Conservation (phyloP, 1,139 yeast genomes). For the Taiozyma onychis region DNA sequence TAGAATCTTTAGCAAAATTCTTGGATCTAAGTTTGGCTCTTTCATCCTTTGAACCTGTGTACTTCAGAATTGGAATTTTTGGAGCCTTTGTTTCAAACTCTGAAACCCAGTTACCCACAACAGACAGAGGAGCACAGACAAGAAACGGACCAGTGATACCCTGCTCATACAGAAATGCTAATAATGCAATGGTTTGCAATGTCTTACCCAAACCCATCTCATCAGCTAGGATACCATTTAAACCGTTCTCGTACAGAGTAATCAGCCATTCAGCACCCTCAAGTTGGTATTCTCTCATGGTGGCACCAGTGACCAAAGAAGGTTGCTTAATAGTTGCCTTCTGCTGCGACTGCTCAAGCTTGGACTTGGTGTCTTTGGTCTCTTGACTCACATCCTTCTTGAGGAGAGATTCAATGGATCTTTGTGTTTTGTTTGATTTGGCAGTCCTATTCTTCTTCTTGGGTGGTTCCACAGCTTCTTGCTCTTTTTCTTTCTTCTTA, state of each 20-base stretch:
- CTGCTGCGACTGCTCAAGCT: constrained; percentile 12
- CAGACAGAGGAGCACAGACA: constrained; percentile 83
- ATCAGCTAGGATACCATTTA: constrained; percentile 92
- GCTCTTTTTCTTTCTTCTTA: constrained; percentile 24
- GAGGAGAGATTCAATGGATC: constrained; percentile 23
- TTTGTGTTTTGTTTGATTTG: constrained; percentile 1
- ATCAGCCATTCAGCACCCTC: constrained; percentile 90
- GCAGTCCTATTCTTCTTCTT: neutral
- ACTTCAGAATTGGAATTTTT: constrained; percentile 51
- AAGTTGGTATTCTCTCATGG: constrained; percentile 75
- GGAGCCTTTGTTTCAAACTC: constrained; percentile 80
- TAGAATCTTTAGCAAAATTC: constrained; percentile 23
- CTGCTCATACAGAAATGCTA: constrained; percentile 73
- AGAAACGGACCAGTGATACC: constrained; percentile 81
- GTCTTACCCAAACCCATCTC: constrained; percentile 98
- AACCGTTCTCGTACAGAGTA: constrained; percentile 84
- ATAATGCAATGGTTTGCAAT: constrained; percentile 72
- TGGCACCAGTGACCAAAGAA: constrained; percentile 55
- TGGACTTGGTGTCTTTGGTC: constrained; percentile 15
- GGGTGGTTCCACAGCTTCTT: constrained; percentile 15
- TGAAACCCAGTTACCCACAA: constrained; percentile 76
- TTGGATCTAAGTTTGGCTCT: constrained; percentile 39
- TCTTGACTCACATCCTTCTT: constrained; percentile 10
- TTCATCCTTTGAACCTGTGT: constrained; percentile 57
- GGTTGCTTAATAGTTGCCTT: constrained; percentile 48